Percentiles rank a stretch among this genome's conserved stretches.
These are phyloP conservation scores for Mycena floridula DNA, from an alignment of 768 basidiomycete species.

Conservation along the genomic window DNA sequence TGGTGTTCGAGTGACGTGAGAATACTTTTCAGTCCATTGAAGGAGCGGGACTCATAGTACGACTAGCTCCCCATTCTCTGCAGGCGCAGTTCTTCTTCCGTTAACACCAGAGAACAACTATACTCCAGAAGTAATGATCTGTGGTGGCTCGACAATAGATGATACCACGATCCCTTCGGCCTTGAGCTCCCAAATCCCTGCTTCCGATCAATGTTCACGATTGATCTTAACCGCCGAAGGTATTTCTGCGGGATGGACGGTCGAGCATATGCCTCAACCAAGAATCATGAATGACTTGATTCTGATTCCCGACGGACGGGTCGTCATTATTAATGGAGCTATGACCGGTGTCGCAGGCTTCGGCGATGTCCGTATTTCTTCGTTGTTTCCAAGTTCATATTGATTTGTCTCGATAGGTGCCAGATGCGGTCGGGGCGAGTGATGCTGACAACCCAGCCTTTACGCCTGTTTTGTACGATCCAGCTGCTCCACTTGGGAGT, in stretches of 20 bases:
- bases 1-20: constrained; percentile 13
- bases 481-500: constrained; percentile 16
- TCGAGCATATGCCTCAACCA: constrained; percentile 21
- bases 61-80: constrained; percentile 14
- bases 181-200: constrained; percentile 17
- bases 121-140: constrained; percentile 20
- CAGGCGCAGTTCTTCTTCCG: constrained; percentile 18
- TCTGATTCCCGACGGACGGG: constrained; percentile 21
- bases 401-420: constrained; percentile 10
- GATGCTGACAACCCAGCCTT: constrained; percentile 23
- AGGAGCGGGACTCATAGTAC: constrained; percentile 4
- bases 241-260: constrained; percentile 20
- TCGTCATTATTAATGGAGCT: constrained; percentile 22
- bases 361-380: neutral
- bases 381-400: neutral
- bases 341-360: constrained; percentile 15
- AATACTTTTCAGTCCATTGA: neutral
- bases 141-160: constrained; percentile 20
- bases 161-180: constrained; percentile 7
- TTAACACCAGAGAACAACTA: constrained; percentile 21
- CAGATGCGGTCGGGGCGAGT: constrained; percentile 19
- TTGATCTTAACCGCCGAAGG: constrained; percentile 19
- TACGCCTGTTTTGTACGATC: constrained; percentile 21
- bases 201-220: constrained; percentile 19
- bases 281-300: constrained; percentile 13